Evolutionary conservation across 352 stramenopile species (phyloP), one percentile per base, ranked within the genome.

Genomic region (Phytopythium litorale): DNA sequence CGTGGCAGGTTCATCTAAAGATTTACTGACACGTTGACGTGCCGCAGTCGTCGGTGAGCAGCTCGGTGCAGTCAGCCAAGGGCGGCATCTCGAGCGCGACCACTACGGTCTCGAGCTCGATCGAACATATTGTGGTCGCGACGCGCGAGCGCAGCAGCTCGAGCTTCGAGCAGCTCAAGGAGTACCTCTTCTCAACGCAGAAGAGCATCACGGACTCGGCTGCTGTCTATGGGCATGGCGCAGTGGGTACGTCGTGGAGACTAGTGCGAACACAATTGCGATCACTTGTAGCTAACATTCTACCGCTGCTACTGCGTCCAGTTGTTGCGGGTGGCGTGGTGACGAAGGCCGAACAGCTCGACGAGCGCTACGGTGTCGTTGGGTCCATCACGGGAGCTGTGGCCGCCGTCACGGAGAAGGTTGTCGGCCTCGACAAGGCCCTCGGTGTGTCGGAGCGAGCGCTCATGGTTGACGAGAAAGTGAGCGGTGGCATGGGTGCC

Each of bases 381-480:
- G 70, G 64, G 43, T 83, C 81, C 3, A 73, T 90, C 49, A 68
- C 78, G 0, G 79, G 75, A 0, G 75, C 79, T 0, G 79, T 84
- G 32, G 68, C 75, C 3, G 67, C 70, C 0, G 79, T 91, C 35
- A 79, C 75, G 4, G 76, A 75, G 32, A 84, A 79, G 42, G 81
- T 89, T 16, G 70, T 69, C 46, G 78, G 76, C 8, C 40, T 88
- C 30, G 79, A 91, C 66, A 75, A 75, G 58, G 74, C 79, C 38
- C 70, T 87, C 25, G 79, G 79, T 32, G 77, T 93, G 43, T 88
- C 79, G 28, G 75, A 86, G n/a, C 88, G 71, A 7, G 81, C 80
- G 23, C 66, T 78, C 43, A 79, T 80, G 46, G 67, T 93, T 53
- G 84, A 93, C 63, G 79, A 79, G 62, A 89, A 88, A 64, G 77